phyloP scores from a whole-genome alignment of 352 stramenopile genomes.

The Phytophthora kernoviae region DNA sequence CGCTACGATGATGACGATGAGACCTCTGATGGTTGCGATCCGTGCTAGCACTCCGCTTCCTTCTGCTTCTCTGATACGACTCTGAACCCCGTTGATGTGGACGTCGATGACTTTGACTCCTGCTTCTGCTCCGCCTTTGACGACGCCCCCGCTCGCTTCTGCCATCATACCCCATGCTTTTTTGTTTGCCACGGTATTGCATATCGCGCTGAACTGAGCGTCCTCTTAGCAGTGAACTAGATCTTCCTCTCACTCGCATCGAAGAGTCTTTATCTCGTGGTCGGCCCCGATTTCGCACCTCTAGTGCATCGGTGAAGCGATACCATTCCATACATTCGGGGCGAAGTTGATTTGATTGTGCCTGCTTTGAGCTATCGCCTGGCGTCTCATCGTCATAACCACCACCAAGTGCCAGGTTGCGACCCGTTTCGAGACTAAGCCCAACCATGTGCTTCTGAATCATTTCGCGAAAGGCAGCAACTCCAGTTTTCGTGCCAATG shows the following conservation, averaged over 20 bases:
- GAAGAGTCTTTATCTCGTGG: background rate
- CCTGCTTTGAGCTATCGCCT: background rate
- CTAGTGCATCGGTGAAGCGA: conserved; percentile 40
- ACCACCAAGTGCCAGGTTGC: conserved; percentile 38
- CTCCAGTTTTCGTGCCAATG: conserved; percentile 42
- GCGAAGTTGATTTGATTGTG: background rate
- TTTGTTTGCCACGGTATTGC: background rate
- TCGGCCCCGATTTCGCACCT: conserved; percentile 42
- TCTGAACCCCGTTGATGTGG: conserved; percentile 1
- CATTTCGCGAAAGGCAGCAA: conserved; percentile 57
- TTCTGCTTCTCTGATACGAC: background rate
- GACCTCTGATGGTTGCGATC: conserved; percentile 1
- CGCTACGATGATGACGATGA: conserved; percentile 1
- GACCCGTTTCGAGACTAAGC: conserved; percentile 47
- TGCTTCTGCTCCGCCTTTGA: conserved; percentile 18
- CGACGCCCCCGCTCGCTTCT: conserved; percentile 2
- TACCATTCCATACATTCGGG: conserved; percentile 16
- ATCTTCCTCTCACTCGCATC: conserved; percentile 2
- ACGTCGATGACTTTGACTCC: conserved; percentile 12
- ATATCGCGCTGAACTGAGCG: background rate
- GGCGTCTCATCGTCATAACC: conserved; percentile 13
- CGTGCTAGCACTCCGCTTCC: conserved; percentile 4
- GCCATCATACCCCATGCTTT: background rate
- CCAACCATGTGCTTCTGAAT: conserved; percentile 69
- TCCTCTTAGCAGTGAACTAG: conserved; percentile 18